Evolutionary conservation across 352 stramenopile species (phyloP), one percentile per base, ranked within the genome.

Genomic region (Nothophytophthora sp.): DNA sequence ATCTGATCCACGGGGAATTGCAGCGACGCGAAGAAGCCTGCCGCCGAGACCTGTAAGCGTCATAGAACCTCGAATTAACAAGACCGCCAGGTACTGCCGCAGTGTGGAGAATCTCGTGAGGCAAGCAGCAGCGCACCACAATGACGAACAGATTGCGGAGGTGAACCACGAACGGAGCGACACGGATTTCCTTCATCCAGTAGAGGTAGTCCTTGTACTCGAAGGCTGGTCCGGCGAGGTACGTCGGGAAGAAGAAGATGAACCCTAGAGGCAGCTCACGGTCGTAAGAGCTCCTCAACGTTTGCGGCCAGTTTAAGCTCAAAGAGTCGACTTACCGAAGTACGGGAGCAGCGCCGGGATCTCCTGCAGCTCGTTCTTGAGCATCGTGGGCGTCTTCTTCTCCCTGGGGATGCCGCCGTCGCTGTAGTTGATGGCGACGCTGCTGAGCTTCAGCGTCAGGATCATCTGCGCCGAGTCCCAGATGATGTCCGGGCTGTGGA

Each of bases 401-500:
- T 92, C 78, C 38, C 76, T 86, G 9, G 78, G 61, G 16, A 95
- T 39, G 12, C 53, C 62, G 13, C 76, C 85, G 28, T 95, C 85
- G 40, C 78, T 87, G 64, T 92, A 95, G 63, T 91, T 95, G 32
- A 90, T 83, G 4, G 81, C 80, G 19, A 91, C 56, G 52, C 71
- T 85, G 62, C 73, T 88, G 16, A 95, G 66, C 56, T 95, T 95
- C 11, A 95, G 70, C 36, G 81, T 92, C 34, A 92, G 42, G 47
- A 95, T 88, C 85, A 95, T 95, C 55, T 92, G 81, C n/a, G 84
- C 80, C 37, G 76, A 70, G 52, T 92, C 81, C 84, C 84, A 94
- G 18, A 94, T 77, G 46, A 95, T 80, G 42, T 92, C 74, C 0
- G 81, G 82, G 33, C 71, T 86, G 51, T 89, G 57, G 57, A 86